Evolutionary conservation across 352 stramenopile genomes (phyloP), one percentile per base, ranked within the genome.

Genomic region (Phytophthora chlamydospora): DNA sequence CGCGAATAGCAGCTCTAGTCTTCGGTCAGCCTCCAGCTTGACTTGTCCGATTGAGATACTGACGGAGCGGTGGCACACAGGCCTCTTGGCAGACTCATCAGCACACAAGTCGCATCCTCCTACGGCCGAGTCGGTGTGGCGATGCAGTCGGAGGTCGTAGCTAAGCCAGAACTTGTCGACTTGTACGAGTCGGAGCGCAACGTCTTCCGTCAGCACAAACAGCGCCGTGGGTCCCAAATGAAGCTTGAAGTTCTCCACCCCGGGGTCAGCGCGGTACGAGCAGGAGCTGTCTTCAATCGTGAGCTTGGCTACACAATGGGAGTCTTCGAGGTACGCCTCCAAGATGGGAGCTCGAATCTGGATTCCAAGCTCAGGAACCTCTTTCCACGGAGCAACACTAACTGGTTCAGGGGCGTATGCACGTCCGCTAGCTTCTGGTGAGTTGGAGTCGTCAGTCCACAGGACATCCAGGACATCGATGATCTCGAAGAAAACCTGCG

Each of bases 271-370:
- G 7, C 72, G 77, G 47, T 89, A 94, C 8, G 70, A 73, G 7
- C 89, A 86, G 9, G 80, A 81, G 41, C 75, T 93, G 27, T 93
- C 79, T 62, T 96, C 88, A 29, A 96, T 71, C 3, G 86, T 89
- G 11, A 95, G 68, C 43, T 96, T 96, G 29, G 86, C 88, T 1
- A 96, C 88, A 58, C 86, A 95, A 41, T 96, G 81, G 19, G 80
- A 88, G 63, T 96, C 88, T 73, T 95, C 88, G 12, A 96, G 58
- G 21, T 96, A 96, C 7, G 81, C 85, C 66, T 96, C 88, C 24
- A 96, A 49, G 42, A 95, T 89, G 27, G 85, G 85, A 43, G 79
- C 83, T 21, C 82, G 83, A 65, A 95, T 85, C 44, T 93, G 82
- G 10, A 93, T 71, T 3, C 44, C 67, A 42, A 96, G 66, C 35